Conservation (phyloP, 768 basidiomycete species). For the Suillus sp. region DNA sequence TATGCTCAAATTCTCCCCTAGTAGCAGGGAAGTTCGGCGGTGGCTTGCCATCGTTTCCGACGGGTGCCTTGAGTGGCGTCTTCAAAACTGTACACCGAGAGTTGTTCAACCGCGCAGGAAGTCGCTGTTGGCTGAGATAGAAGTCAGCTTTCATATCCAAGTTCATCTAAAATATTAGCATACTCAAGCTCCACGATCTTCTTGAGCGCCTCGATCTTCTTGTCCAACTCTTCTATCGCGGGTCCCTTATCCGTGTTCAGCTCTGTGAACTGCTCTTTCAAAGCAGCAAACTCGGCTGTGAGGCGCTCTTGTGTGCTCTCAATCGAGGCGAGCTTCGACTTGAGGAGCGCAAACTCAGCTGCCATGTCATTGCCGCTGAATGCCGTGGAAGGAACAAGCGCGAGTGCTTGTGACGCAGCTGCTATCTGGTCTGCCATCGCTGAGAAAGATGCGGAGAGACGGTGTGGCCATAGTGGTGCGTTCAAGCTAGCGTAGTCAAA, state of each 20-base stretch:
- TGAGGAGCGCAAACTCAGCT: conserved; percentile 23
- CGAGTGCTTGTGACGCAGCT: conserved; percentile 42
- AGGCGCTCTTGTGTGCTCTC: conserved; percentile 37
- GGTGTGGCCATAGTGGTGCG: conserved; percentile 32
- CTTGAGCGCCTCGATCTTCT: conserved; percentile 35
- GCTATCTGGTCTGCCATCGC: conserved; percentile 44
- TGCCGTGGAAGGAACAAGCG: conserved; percentile 28
- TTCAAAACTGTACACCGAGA: conserved; percentile 36
- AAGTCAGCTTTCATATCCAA: not conserved
- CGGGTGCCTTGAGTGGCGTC: conserved; percentile 32
- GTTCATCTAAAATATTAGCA: conserved; percentile 9
- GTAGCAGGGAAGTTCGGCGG: conserved; percentile 39
- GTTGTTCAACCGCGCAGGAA: conserved; percentile 41
- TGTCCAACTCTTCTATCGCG: conserved; percentile 37
- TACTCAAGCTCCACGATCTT: conserved; percentile 39
- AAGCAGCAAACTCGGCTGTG: conserved; percentile 31
- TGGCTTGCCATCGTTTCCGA: conserved; percentile 37
- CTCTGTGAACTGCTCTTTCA: conserved; percentile 30
- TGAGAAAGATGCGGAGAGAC: conserved; percentile 40
- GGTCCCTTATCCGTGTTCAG: conserved; percentile 20
- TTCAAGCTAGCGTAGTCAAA: conserved; percentile 10
- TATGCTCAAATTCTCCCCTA: conserved; percentile 47
- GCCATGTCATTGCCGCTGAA: conserved; percentile 21
- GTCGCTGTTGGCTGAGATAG: conserved; percentile 35
- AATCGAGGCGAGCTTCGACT: conserved; percentile 32